Evolutionary conservation across 306 rosid species (phyloP).

Genomic region (Quercus rubra): DNA sequence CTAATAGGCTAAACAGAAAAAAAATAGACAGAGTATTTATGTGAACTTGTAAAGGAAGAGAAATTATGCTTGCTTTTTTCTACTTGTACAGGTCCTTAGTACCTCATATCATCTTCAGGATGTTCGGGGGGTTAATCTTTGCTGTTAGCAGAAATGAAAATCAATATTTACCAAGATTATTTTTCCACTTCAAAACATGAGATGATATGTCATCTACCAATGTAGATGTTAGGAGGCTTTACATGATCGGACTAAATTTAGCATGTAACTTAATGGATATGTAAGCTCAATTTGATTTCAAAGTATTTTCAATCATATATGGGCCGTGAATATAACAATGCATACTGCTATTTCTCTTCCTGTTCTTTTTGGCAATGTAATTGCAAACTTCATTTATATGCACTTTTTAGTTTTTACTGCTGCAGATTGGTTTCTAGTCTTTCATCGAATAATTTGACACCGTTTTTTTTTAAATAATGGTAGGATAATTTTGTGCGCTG

Average conservation of each 20-base stretch:
- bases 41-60: slow-evolving; percentile 1
- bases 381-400: neutral
- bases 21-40: neutral
- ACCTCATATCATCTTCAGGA: slow-evolving; percentile 4
- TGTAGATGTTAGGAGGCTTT: neutral
- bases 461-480: slow-evolving; percentile 28
- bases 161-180: neutral
- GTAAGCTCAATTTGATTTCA: neutral
- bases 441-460: slow-evolving; percentile 8
- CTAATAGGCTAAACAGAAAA: slow-evolving; percentile 3
- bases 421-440: neutral
- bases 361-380: neutral
- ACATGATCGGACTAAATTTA: slow-evolving; percentile 8
- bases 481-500: slow-evolving; percentile 74
- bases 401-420: neutral
- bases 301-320: neutral
- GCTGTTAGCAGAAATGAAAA: neutral
- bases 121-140: slow-evolving; percentile 12
- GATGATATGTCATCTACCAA: neutral
- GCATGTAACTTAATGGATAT: neutral
- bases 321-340: neutral
- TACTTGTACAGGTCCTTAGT: neutral
- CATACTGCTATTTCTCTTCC: neutral
- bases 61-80: neutral
- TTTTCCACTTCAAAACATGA: neutral